phyloP scores from a whole-genome alignment of 164 flowering plant species.

The Annona cherimola region DNA sequence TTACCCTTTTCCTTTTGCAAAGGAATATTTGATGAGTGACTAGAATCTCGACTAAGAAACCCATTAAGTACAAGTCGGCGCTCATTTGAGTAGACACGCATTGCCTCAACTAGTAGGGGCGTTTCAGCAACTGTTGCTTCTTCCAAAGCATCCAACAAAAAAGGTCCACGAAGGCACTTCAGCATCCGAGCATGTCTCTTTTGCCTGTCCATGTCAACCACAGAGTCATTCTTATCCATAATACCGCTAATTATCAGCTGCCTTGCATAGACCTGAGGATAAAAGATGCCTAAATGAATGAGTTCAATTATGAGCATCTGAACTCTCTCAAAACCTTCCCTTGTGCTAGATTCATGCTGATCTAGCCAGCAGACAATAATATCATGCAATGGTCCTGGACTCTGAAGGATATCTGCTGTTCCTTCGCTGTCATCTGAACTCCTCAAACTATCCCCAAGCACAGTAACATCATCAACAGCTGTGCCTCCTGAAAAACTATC shows the following conservation, averaged over 20 bases:
- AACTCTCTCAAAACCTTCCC: conserved; percentile 70
- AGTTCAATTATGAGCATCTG: conserved; percentile 74
- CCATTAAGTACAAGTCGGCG: conserved; percentile 74
- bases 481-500: conserved; percentile 24
- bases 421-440: conserved; percentile 19
- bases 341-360: conserved; percentile 69
- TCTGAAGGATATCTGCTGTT: conserved; percentile 45
- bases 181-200: conserved; percentile 65
- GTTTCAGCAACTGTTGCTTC: conserved; percentile 49
- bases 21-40: conserved; percentile 13
- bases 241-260: conserved; percentile 90
- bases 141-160: conserved; percentile 50
- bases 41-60: conserved; percentile 19
- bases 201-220: conserved; percentile 37
- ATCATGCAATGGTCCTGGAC: conserved; percentile 92
- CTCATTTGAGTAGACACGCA: conserved; percentile 71
- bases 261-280: conserved; percentile 84
- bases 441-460: conserved; percentile 22
- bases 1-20: conserved; percentile 25
- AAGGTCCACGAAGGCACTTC: conserved; percentile 73
- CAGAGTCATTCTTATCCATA: conserved; percentile 49
- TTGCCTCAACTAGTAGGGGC: conserved; percentile 39
- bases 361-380: conserved; percentile 95
- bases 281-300: conserved; percentile 68
- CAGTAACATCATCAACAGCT: conserved; percentile 21